phyloP scores from a whole-genome alignment of 257 asterid genomes.

The Plantago major region DNA sequence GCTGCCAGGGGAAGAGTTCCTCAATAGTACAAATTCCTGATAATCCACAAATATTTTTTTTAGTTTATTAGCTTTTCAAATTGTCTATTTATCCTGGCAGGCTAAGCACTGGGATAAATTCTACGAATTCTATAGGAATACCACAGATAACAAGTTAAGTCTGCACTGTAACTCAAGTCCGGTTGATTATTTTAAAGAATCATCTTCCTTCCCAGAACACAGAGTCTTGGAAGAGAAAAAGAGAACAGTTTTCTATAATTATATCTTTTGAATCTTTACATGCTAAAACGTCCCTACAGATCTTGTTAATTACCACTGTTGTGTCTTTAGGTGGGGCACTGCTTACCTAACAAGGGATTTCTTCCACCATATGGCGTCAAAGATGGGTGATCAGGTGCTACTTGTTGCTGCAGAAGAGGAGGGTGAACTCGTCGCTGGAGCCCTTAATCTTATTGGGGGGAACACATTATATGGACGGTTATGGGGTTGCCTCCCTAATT shows the following conservation, averaged over 20 bases:
- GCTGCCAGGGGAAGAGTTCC: neutral
- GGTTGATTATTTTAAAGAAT: conserved; percentile 15
- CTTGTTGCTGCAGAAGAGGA: conserved; percentile 86
- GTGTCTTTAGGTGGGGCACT: conserved; percentile 81
- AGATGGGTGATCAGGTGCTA: conserved; percentile 77
- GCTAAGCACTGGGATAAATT: conserved; percentile 94
- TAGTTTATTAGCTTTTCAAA: conserved; percentile 16
- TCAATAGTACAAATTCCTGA: neutral
- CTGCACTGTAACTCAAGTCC: conserved; percentile 19
- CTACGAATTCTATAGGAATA: conserved; percentile 82
- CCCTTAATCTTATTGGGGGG: conserved; percentile 92
- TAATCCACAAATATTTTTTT: neutral
- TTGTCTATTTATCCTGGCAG: conserved; percentile 37
- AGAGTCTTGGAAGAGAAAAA: too few relatives aligned
- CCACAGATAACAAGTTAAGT: conserved; percentile 79
- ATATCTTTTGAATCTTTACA: neutral
- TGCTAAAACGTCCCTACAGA: conserved; percentile 8
- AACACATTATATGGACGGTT: conserved; percentile 84
- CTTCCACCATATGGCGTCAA: conserved; percentile 89
- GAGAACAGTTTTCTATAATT: too few relatives aligned
- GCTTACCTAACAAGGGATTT: conserved; percentile 93
- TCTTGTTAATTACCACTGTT: conserved; percentile 8
- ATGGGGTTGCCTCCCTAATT: conserved; percentile 95
- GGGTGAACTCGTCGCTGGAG: conserved; percentile 79
- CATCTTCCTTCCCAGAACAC: too few relatives aligned